phyloP scores from a whole-genome alignment of 306 rosid species.

The Trichosanthes truncata region DNA sequence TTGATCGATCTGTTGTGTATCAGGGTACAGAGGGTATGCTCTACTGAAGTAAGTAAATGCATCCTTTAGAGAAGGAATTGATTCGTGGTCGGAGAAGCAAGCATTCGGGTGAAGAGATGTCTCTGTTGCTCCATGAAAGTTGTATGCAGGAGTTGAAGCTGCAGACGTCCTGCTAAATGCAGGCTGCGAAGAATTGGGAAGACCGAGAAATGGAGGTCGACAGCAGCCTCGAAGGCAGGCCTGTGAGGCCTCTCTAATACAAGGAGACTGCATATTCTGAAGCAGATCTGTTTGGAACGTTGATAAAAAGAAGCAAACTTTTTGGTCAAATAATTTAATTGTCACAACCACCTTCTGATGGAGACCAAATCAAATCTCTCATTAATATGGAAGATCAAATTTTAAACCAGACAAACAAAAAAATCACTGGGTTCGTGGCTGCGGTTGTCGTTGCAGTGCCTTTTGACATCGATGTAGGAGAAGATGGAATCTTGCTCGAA shows the following conservation, averaged over 20 bases:
- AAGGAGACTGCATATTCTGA: constrained; percentile 35
- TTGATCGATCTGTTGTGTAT: constrained; percentile 35
- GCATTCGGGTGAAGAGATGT: constrained; percentile 43
- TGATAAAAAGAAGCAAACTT: not conserved
- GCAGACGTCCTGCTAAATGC: constrained; percentile 13
- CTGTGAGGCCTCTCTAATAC: constrained; percentile 31
- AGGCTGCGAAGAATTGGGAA: constrained; percentile 18
- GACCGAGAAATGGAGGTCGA: constrained; percentile 27
- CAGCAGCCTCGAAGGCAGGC: constrained; percentile 58
- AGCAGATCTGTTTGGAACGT: constrained; percentile 1
- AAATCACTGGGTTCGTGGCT: not conserved
- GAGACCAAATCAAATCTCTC: not conserved
- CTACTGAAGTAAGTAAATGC: constrained; percentile 38
- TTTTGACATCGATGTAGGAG: not conserved
- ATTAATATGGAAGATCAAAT: not conserved
- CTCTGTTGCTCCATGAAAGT: constrained; percentile 29
- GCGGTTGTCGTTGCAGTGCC: not conserved
- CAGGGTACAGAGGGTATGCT: constrained; percentile 37
- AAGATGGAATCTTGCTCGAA: not conserved
- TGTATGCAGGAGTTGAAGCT: constrained; percentile 11
- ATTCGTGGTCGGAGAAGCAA: constrained; percentile 66
- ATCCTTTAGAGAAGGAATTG: constrained; percentile 54
- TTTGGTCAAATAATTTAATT: not conserved
- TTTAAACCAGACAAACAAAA: not conserved
- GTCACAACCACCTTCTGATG: not conserved